These are phyloP conservation scores for Blastocystis sp. DNA, from an alignment of 352 stramenopile genomes.

Conservation along the genomic window DNA sequence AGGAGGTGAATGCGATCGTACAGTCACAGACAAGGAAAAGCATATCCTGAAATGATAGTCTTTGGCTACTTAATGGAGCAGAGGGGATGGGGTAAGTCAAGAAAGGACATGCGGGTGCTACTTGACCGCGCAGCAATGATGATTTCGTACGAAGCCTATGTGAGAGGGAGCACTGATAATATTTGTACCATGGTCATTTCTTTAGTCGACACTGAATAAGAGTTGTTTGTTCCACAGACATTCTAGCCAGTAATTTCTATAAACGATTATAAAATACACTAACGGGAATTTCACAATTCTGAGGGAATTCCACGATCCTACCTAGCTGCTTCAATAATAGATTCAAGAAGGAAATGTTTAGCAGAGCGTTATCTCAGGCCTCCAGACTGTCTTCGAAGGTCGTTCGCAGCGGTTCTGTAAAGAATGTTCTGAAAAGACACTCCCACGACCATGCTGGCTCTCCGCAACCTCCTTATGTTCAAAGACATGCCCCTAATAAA, in stretches of 20 bases:
- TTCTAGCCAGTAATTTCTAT: too few species aligned
- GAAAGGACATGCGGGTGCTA: neutral
- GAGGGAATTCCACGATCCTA: neutral
- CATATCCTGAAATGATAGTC: constrained; percentile 22
- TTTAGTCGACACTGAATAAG: neutral
- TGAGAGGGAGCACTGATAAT: constrained; percentile 27
- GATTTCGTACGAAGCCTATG: constrained; percentile 44
- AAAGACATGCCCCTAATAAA: constrained; percentile 18
- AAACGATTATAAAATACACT: neutral
- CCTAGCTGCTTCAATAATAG: neutral
- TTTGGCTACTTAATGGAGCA: neutral
- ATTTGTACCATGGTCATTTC: constrained; percentile 61
- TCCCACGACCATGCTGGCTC: constrained; percentile 21
- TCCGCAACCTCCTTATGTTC: constrained; percentile 21
- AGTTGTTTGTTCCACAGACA: neutral
- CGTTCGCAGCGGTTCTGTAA: constrained; percentile 2
- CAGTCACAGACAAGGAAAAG: neutral
- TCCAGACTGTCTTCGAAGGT: neutral
- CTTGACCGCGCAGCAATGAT: neutral
- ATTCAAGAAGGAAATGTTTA: constrained; percentile 25
- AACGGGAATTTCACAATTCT: constrained; percentile 9
- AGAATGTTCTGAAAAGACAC: constrained; percentile 41
- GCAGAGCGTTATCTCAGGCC: constrained; percentile 1
- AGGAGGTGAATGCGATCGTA: constrained; percentile 19
- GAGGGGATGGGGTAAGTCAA: neutral